Evolutionary conservation across 106 monocot species (phyloP).

Genomic region (Gastrodia elata): DNA sequence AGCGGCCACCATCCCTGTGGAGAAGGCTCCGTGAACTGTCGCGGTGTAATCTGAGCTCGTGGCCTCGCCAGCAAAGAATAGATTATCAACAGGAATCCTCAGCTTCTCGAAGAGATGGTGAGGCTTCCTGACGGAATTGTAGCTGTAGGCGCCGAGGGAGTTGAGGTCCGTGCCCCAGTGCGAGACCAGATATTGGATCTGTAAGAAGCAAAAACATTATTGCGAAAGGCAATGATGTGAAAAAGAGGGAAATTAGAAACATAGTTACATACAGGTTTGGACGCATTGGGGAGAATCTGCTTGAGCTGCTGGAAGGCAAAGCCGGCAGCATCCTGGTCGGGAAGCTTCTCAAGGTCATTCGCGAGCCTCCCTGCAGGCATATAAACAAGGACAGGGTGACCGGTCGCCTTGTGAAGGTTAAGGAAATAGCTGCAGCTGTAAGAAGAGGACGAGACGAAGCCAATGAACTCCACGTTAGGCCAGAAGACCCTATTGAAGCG

Average conservation of each 20-base stretch:
- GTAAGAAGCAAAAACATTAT: background rate
- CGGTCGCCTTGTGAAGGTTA: slow-evolving; percentile 98
- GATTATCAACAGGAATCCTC: slow-evolving; percentile 90
- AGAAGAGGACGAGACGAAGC: slow-evolving; percentile 77
- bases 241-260: background rate
- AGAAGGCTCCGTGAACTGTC: slow-evolving; percentile 83
- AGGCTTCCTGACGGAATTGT: slow-evolving; percentile 59
- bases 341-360: slow-evolving; percentile 85
- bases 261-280: slow-evolving; percentile 46
- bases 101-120: slow-evolving; percentile 65
- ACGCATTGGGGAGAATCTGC: slow-evolving; percentile 71
- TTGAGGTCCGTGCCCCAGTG: slow-evolving; percentile 83
- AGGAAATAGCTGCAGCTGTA: slow-evolving; percentile 99
- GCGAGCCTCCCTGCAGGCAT: slow-evolving; percentile 97
- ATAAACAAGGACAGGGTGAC: slow-evolving; percentile 95
- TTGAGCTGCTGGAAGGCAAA: slow-evolving; percentile 86
- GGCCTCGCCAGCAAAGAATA: slow-evolving; percentile 96
- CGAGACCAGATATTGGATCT: slow-evolving; percentile 86
- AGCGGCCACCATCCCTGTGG: slow-evolving; percentile 81
- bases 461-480: slow-evolving; percentile 98
- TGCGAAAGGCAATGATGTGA: background rate
- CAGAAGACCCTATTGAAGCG: slow-evolving; percentile 94
- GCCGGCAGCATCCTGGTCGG: slow-evolving; percentile 70
- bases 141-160: slow-evolving; percentile 81
- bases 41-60: slow-evolving; percentile 79